These are phyloP conservation scores for Colletotrichum theobromicola DNA, from an alignment of 2,329 filamentous ascomycete species.

Conservation along the genomic window DNA sequence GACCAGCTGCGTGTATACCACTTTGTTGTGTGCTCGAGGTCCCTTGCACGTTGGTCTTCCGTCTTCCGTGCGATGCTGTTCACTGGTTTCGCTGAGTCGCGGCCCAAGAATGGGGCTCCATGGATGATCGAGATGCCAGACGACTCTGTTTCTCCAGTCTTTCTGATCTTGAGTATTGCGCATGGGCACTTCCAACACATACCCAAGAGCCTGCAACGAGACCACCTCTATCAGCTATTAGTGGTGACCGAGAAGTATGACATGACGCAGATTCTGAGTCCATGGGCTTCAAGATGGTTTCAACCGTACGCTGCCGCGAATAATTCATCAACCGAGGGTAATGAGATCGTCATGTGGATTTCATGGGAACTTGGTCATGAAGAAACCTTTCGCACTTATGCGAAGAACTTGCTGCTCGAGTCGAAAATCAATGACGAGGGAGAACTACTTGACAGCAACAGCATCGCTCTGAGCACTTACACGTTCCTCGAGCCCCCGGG, in stretches of 20 bases:
- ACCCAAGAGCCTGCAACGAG: neutral
- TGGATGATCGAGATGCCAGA: neutral
- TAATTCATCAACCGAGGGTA: rapidly evolving
- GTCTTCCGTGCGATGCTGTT: slow-evolving; percentile 2
- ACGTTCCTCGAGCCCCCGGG: neutral
- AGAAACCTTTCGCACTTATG: rapidly evolving
- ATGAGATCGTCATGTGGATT: neutral
- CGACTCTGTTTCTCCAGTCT: neutral
- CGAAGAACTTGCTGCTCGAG: neutral
- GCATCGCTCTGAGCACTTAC: neutral
- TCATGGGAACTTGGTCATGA: neutral
- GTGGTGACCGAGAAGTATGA: neutral
- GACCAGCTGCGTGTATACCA: neutral
- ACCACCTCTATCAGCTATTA: neutral
- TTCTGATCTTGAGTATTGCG: neutral
- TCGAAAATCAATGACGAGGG: neutral
- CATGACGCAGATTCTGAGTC: neutral
- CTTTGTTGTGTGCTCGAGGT: neutral
- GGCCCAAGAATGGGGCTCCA: rapidly evolving
- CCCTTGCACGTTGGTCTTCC: neutral
- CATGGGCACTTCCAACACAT: neutral
- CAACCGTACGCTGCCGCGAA: neutral
- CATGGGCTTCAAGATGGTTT: neutral
- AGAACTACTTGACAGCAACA: neutral
- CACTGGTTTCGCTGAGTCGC: neutral